phyloP scores from a whole-genome alignment of 148 eudicot species.

The Rhododendron kiyosumense region DNA sequence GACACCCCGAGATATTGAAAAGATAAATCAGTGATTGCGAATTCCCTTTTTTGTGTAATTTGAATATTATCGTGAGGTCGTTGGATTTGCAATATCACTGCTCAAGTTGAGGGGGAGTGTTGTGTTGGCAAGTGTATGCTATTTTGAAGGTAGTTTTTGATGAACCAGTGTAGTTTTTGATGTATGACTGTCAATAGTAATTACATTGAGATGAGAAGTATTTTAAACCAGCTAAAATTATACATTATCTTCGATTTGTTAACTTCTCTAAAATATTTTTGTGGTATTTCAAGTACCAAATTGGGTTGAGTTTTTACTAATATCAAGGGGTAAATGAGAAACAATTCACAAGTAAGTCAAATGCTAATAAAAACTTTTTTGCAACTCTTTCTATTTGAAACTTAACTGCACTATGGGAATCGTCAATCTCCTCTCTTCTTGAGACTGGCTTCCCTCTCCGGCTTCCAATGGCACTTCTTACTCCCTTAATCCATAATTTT shows the following conservation, averaged over 20 bases:
- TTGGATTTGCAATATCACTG: background rate
- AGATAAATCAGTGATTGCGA: background rate
- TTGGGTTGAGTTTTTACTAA: background rate
- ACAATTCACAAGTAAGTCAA: background rate
- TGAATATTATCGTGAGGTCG: background rate
- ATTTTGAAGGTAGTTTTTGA: background rate
- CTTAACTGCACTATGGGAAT: background rate
- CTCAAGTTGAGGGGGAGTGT: background rate
- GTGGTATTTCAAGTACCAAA: background rate
- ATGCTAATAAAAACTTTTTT: background rate
- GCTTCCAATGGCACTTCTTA: background rate
- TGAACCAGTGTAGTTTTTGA: background rate
- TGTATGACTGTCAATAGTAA: background rate
- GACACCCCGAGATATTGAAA: background rate
- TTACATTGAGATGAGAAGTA: background rate
- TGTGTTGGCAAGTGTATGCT: background rate
- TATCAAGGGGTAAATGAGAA: background rate
- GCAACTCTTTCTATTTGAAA: background rate
- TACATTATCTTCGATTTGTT: background rate
- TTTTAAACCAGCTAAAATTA: background rate
- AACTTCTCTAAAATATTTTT: background rate
- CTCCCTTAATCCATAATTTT: background rate
- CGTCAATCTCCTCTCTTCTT: background rate
- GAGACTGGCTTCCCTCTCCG: background rate
- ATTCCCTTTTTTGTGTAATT: background rate